Evolutionary conservation across 1,139 yeast species (phyloP).

Genomic region (Protomyces macrosporus): DNA sequence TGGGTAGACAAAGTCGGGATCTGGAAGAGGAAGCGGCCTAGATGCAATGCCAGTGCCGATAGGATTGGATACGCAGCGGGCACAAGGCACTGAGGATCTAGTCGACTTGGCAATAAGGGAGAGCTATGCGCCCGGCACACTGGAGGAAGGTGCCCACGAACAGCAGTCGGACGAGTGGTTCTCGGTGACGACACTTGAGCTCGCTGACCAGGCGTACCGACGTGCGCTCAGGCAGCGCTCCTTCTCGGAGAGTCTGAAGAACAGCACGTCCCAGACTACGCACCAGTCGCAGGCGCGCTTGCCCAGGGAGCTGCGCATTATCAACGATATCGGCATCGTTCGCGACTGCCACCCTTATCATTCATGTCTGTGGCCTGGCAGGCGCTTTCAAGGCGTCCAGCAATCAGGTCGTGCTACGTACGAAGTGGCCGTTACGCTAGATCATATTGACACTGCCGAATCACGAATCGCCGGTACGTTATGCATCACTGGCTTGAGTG

Average conservation of each 20-base stretch:
- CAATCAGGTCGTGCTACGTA: conserved; percentile 64
- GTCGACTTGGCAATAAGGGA: background rate
- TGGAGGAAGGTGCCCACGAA: background rate
- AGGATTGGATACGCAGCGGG: background rate
- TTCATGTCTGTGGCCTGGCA: conserved; percentile 53
- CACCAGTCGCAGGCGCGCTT: background rate
- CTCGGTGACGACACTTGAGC: background rate
- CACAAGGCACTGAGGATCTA: background rate
- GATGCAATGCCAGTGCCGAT: background rate
- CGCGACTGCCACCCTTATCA: background rate
- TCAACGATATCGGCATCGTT: background rate
- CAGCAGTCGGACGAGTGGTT: background rate
- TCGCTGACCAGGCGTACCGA: background rate
- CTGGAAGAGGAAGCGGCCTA: background rate
- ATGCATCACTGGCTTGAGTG: conserved; percentile 74
- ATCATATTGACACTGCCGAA: conserved; percentile 58
- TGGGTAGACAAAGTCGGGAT: too few relatives aligned
- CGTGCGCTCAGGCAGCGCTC: background rate
- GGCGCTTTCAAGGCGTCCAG: conserved; percentile 64
- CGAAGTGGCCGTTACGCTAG: conserved; percentile 66
- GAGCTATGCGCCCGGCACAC: background rate
- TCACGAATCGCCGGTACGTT: conserved; percentile 70
- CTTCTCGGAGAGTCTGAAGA: background rate
- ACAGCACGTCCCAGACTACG: too few relatives aligned
- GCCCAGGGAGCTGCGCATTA: background rate